Evolutionary conservation across 495 filamentous ascomycete genomes (phyloP).

Genomic region (Immersiella caudata): DNA sequence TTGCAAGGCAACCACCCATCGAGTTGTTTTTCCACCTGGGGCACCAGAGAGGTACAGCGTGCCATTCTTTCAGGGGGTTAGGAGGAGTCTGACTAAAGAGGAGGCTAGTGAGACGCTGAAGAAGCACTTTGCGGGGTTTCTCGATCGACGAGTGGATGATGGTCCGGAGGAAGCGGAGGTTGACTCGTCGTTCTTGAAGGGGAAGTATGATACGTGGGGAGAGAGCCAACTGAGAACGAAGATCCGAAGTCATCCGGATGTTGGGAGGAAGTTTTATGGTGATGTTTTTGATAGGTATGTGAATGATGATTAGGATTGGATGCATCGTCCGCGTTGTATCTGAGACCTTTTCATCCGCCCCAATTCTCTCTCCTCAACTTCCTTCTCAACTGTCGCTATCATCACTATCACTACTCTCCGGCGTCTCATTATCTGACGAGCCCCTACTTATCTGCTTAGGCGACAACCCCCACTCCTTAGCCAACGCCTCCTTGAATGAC

Average conservation of each 20-base stretch:
- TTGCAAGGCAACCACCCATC: conserved; percentile 57
- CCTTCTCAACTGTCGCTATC: too few relatives aligned
- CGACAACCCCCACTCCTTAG: too few relatives aligned
- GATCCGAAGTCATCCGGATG: conserved; percentile 47
- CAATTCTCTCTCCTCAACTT: too few relatives aligned
- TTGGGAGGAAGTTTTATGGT: conserved; percentile 45
- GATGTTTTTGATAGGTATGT: conserved; percentile 47
- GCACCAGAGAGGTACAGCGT: conserved; percentile 45
- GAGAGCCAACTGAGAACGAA: conserved; percentile 52
- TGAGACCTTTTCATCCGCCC: too few relatives aligned
- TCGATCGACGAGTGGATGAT: not conserved
- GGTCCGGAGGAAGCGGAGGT: conserved; percentile 30
- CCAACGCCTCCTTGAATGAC: not conserved
- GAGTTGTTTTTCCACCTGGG: conserved; percentile 38
- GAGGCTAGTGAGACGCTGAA: conserved; percentile 40
- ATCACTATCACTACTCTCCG: not conserved
- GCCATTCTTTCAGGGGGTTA: conserved; percentile 53
- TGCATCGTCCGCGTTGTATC: too few relatives aligned
- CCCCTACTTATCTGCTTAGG: too few relatives aligned
- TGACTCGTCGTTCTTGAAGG: conserved; percentile 48
- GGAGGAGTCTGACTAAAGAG: conserved; percentile 41
- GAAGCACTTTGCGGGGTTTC: conserved; percentile 34
- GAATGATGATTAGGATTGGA: conserved; percentile 6
- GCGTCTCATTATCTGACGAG: too few relatives aligned
- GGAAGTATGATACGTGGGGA: conserved; percentile 51